Base-by-base conservation (phyloP, 805 yeast species). In the Candida incommunis region DNA sequence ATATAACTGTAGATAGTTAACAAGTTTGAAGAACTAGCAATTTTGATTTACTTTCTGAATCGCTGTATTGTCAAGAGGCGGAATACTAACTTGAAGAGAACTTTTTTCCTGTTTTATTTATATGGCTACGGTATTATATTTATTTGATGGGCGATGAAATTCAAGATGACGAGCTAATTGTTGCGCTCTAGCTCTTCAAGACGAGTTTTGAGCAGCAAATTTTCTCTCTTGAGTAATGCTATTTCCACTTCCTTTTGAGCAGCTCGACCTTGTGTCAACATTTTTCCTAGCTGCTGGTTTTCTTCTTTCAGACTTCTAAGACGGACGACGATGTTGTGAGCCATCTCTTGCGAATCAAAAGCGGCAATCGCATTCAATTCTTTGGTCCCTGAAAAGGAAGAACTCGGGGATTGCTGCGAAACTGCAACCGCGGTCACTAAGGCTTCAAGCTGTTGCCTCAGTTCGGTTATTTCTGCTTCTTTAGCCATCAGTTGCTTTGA, bases 251-350 rank as follows among this genome's bases (percentile, higher is more conserved):
- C 74, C 49, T 76, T 66, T 54, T 83, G 85, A 55, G 80, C 80
- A 40, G 82, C 71, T 57, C 78, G 78, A n/a, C 94, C 85, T 60
- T 71, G 79, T 50, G 87, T 77, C 9, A 83, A 60, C 78, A 82
- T 76, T 53, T 75, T 75, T 9, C 55, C 70, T 63, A 85, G 68
- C 50, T 71, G 77, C 46, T 77, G 78, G 57, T 85, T 85, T 56
- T 85, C 94, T 41, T 70, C 72, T 18, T 75, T 75, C 48, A 85
- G 62, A 46, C 71, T 64, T 45, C 74, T 74, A 50, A 85, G 54
- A 53, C 82, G 76, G 35, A 71, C 69, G 34, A 84, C 67, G 47
- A 83, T 74, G 53, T 79, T 78, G 56, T 84, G 92, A 13, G 88
- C 77, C 41, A 82, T 63, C 45, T 82, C 87, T 54, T 82, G 78